phyloP scores from a whole-genome alignment of 805 yeast genomes.

The Yarrowia yakushimensis region DNA sequence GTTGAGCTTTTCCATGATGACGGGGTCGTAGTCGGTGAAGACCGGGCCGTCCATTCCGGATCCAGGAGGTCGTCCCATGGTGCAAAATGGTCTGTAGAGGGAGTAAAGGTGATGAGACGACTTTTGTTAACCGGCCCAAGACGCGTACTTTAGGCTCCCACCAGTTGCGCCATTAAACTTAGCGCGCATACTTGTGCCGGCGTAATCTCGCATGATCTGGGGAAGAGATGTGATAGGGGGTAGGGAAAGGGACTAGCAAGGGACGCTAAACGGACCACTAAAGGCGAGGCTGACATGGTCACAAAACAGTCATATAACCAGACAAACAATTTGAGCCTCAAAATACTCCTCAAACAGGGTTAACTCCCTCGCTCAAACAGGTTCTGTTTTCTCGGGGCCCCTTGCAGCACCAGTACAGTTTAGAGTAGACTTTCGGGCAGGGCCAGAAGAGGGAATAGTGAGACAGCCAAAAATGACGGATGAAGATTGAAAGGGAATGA shows the following conservation, averaged over 20 bases:
- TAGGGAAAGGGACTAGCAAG: background rate
- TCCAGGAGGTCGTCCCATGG: constrained; percentile 11
- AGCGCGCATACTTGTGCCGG: constrained; percentile 11
- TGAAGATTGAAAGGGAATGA: no score
- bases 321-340: no score
- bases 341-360: background rate
- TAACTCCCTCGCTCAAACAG: background rate
- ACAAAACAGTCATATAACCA: background rate
- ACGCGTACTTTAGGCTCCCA: constrained; percentile 3
- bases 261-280: no score
- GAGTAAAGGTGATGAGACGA: background rate
- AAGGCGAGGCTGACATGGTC: no score
- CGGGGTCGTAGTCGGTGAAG: constrained; percentile 30
- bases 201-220: constrained; percentile 24
- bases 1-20: constrained; percentile 28
- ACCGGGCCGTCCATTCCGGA: constrained; percentile 29
- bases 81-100: background rate
- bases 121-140: background rate
- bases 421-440: background rate
- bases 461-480: background rate
- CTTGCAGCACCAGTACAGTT: background rate
- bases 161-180: constrained; percentile 13
- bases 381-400: background rate
- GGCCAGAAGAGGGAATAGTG: background rate
- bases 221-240: background rate